Percentiles rank a stretch among this genome's conserved stretches.
phyloP scores from a whole-genome alignment of 2,329 filamentous ascomycete species.

The Apiospora malaysiana region DNA sequence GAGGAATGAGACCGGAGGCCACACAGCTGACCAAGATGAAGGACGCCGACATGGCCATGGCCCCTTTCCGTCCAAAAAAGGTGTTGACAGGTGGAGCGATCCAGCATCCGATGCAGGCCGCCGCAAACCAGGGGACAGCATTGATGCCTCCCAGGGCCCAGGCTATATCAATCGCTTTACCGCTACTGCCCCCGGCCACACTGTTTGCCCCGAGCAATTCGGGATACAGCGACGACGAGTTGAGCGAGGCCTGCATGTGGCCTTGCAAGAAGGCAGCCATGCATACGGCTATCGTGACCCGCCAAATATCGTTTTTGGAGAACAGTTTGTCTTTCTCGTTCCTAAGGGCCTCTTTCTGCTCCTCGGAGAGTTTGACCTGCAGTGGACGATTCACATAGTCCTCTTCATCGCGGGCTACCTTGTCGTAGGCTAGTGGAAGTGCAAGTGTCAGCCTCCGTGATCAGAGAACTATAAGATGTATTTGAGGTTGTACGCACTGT shows the following conservation, averaged over 20 bases:
- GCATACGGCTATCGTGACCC: slow-evolving; percentile 50
- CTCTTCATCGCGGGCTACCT: slow-evolving; percentile 38
- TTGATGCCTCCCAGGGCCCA: slow-evolving; percentile 49
- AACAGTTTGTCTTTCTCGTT: slow-evolving; percentile 47
- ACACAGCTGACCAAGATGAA: slow-evolving; percentile 48
- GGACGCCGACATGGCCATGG: slow-evolving; percentile 45
- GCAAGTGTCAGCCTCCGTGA: too few relatives aligned
- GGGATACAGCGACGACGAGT: slow-evolving; percentile 45
- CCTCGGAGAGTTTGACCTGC: slow-evolving; percentile 39
- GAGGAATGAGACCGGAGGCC: slow-evolving; percentile 24
- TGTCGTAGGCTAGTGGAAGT: slow-evolving; percentile 45
- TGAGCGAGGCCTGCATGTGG: slow-evolving; percentile 52
- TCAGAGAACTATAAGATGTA: too few relatives aligned
- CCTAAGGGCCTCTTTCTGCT: slow-evolving; percentile 46
- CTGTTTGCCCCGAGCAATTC: neutral
- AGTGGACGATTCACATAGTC: slow-evolving; percentile 31
- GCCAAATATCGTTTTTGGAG: slow-evolving; percentile 46
- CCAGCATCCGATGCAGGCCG: slow-evolving; percentile 46
- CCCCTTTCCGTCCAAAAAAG: slow-evolving; percentile 46
- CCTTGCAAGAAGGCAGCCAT: slow-evolving; percentile 51
- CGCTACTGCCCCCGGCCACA: too few relatives aligned
- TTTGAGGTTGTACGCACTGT: slow-evolving; percentile 2
- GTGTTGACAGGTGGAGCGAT: slow-evolving; percentile 49
- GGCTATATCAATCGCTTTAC: slow-evolving; percentile 28
- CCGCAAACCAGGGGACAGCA: slow-evolving; percentile 46